Evolutionary conservation across 148 eudicot genomes (phyloP).

Genomic region (Heliamphora exappendiculata): DNA sequence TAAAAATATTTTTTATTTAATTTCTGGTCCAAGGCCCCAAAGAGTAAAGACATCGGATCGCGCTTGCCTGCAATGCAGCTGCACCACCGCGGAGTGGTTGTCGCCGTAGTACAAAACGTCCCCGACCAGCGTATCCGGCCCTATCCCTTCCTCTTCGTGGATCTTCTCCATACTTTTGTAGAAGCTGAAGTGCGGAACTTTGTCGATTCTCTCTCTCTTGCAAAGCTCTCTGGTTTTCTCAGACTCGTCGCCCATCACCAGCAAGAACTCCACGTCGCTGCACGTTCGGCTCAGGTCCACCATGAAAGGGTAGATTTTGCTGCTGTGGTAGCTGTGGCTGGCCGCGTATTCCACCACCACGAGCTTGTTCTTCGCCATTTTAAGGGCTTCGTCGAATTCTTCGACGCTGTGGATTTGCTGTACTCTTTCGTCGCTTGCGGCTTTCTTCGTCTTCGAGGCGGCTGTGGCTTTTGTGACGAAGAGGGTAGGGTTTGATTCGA

Average conservation of each 20-base stretch:
- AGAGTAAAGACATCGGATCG: too few relatives aligned
- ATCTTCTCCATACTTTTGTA: slow-evolving; percentile 81
- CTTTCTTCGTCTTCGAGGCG: slow-evolving; percentile 2
- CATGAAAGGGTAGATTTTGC: slow-evolving; percentile 81
- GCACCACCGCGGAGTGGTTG: slow-evolving; percentile 65
- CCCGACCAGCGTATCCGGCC: slow-evolving; percentile 59
- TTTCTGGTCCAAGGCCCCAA: too few relatives aligned
- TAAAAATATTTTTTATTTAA: too few relatives aligned
- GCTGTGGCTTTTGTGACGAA: slow-evolving; percentile 25
- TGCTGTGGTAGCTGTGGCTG: slow-evolving; percentile 38
- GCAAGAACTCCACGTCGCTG: slow-evolving; percentile 72
- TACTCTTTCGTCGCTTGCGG: slow-evolving; percentile 39
- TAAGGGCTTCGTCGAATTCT: slow-evolving; percentile 68
- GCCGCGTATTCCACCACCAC: slow-evolving; percentile 87
- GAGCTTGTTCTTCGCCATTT: slow-evolving; percentile 50
- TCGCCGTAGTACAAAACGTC: slow-evolving; percentile 92
- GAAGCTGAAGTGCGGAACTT: slow-evolving; percentile 80
- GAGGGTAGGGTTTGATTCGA: not conserved
- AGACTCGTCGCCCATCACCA: slow-evolving; percentile 83
- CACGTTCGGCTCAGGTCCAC: slow-evolving; percentile 70
- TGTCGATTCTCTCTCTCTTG: slow-evolving; percentile 49
- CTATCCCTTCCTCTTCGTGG: slow-evolving; percentile 82
- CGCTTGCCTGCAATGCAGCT: slow-evolving; percentile 46
- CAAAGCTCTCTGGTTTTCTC: slow-evolving; percentile 47
- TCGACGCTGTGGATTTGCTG: slow-evolving; percentile 49